Conservation (phyloP, 345 rosid species). For the Syzygium jambos region DNA sequence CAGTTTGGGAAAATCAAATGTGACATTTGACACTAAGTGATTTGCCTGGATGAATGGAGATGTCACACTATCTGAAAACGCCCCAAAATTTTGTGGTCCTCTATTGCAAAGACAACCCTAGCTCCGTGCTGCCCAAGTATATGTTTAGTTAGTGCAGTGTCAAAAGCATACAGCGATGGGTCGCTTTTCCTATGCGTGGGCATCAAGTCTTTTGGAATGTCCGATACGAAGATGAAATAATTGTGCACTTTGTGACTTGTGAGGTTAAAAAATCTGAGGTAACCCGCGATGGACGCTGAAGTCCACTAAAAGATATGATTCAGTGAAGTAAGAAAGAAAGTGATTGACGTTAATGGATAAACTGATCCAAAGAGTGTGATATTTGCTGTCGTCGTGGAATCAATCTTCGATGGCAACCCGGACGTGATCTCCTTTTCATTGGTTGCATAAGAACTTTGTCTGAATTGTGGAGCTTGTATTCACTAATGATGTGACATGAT, state of each 20-base stretch:
- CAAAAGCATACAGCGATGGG: no score
- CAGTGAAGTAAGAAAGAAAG: neutral
- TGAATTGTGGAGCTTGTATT: neutral
- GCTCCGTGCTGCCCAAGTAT: no score
- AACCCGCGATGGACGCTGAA: neutral
- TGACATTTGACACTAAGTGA: no score
- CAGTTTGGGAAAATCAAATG: no score
- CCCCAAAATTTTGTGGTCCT: no score
- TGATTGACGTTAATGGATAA: neutral
- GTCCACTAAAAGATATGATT: neutral
- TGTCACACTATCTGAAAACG: no score
- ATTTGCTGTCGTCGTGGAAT: no score
- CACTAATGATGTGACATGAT: neutral
- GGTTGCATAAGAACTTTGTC: neutral
- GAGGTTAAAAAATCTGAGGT: neutral
- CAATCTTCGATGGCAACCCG: neutral
- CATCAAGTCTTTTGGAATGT: neutral
- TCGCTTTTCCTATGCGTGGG: neutral
- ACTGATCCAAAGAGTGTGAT: neutral
- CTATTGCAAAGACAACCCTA: no score
- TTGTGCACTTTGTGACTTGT: neutral
- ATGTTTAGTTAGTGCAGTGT: no score
- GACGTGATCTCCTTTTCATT: neutral
- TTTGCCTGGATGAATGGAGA: no score
- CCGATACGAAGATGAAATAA: neutral